A percentile compares a stretch with the other conserved stretches of the same genome.
Evolutionary conservation across 1,284 basidiomycete genomes (phyloP).

Genomic region (Puccinia hordei): DNA sequence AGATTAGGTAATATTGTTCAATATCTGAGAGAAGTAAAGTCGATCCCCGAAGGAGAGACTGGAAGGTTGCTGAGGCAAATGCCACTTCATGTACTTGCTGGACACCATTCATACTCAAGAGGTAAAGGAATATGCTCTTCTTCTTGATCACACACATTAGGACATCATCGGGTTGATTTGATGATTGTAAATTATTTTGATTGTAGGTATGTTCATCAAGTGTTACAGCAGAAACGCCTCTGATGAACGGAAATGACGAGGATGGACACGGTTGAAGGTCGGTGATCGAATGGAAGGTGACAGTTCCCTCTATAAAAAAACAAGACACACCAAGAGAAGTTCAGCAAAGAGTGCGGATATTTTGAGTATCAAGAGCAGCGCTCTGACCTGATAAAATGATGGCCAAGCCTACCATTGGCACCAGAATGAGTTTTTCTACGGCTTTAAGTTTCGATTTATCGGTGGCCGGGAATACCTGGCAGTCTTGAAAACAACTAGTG

Average conservation of each 20-base stretch:
- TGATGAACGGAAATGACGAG: conserved; percentile 35
- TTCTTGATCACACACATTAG: conserved; percentile 46
- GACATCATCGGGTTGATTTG: conserved; percentile 14
- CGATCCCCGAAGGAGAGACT: conserved; percentile 41
- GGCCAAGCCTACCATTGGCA: conserved; percentile 47
- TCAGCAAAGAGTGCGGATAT: not conserved
- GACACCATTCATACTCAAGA: conserved; percentile 12
- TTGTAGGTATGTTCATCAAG: conserved; percentile 41
- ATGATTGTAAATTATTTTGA: not conserved
- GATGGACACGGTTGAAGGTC: conserved; percentile 28
- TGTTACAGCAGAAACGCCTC: conserved; percentile 45
- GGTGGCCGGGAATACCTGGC: conserved; percentile 43
- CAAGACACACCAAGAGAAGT: not conserved
- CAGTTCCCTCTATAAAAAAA: conserved; percentile 25
- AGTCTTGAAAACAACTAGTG: conserved; percentile 44
- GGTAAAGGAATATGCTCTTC: conserved; percentile 38
- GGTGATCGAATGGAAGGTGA: conserved; percentile 43
- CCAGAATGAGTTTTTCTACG: conserved; percentile 33
- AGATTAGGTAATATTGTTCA: conserved; percentile 44
- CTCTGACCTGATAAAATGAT: conserved; percentile 47
- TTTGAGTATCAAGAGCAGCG: conserved; percentile 21
- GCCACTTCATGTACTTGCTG: conserved; percentile 41
- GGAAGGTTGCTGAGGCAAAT: conserved; percentile 41
- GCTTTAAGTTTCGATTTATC: conserved; percentile 36
- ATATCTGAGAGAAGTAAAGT: conserved; percentile 44